These are phyloP conservation scores for Aspergillus felis DNA, from an alignment of 2,329 filamentous ascomycete species.

Conservation along the genomic window DNA sequence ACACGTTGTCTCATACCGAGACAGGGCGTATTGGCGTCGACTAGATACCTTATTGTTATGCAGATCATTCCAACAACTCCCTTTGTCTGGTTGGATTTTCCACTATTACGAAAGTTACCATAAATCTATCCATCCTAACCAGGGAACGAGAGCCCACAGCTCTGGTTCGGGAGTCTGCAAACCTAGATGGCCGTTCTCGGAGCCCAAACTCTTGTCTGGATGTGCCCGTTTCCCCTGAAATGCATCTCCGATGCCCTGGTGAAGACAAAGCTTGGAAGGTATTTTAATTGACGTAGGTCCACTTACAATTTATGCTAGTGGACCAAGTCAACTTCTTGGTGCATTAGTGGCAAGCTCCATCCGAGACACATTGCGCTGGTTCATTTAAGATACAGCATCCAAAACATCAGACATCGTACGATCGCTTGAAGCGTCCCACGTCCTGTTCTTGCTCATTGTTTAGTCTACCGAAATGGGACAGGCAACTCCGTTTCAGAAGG, in stretches of 20 bases:
- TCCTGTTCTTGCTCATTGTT: background rate
- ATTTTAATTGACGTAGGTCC: background rate
- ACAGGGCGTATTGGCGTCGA: background rate
- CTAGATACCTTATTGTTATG: background rate
- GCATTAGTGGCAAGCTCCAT: background rate
- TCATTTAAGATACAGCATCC: background rate
- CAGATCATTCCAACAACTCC: background rate
- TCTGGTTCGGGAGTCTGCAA: no score
- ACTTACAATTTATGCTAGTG: background rate
- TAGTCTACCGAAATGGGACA: background rate
- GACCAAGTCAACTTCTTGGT: background rate
- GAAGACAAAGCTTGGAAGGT: background rate
- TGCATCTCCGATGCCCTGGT: background rate
- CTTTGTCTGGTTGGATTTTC: background rate
- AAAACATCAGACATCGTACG: background rate
- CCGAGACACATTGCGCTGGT: background rate
- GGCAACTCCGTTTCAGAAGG: conserved; percentile 39
- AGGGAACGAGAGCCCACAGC: no score
- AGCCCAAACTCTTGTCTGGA: background rate
- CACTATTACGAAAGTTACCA: background rate
- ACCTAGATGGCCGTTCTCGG: no score
- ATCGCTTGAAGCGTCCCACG: background rate
- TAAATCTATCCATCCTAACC: background rate
- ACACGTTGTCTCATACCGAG: background rate
- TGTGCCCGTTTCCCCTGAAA: background rate